These are phyloP conservation scores for Sanghuangporus weigelae DNA, from an alignment of 1,284 basidiomycete genomes.

Conservation along the genomic window DNA sequence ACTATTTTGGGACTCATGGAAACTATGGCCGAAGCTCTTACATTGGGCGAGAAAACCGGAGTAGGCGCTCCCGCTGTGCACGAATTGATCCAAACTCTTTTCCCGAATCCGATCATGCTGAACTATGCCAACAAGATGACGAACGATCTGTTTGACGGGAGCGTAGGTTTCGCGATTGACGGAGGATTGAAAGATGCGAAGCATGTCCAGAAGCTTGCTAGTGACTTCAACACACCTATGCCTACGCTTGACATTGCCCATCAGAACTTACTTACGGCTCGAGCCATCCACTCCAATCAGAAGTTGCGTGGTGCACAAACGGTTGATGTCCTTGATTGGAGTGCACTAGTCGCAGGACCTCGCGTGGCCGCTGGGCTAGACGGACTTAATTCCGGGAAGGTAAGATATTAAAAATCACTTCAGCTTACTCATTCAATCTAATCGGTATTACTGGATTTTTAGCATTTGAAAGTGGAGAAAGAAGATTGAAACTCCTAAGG, in stretches of 20 bases:
- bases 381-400: conserved; percentile 41
- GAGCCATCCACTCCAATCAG: conserved; percentile 55
- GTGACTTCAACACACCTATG: conserved; percentile 72
- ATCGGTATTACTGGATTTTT: neutral
- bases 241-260: conserved; percentile 75
- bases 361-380: conserved; percentile 65
- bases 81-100: conserved; percentile 52
- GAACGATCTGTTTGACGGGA: conserved; percentile 70
- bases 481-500: conserved; percentile 3
- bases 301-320: conserved; percentile 39
- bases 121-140: conserved; percentile 67
- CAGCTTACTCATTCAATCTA: neutral
- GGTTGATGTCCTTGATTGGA: conserved; percentile 66
- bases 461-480: conserved; percentile 12
- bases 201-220: conserved; percentile 57
- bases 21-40: conserved; percentile 76
- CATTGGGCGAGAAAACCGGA: conserved; percentile 81
- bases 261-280: conserved; percentile 74
- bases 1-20: conserved; percentile 70
- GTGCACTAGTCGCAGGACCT: conserved; percentile 61
- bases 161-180: conserved; percentile 79
- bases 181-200: conserved; percentile 86
- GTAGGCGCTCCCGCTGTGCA: conserved; percentile 61
- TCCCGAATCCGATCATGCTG: conserved; percentile 34
- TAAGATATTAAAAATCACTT: neutral